A percentile compares a stretch with the other conserved stretches of the same genome.
These are phyloP conservation scores for Solanum pinnatisectum DNA, from an alignment of 257 asterid species.

Conservation along the genomic window DNA sequence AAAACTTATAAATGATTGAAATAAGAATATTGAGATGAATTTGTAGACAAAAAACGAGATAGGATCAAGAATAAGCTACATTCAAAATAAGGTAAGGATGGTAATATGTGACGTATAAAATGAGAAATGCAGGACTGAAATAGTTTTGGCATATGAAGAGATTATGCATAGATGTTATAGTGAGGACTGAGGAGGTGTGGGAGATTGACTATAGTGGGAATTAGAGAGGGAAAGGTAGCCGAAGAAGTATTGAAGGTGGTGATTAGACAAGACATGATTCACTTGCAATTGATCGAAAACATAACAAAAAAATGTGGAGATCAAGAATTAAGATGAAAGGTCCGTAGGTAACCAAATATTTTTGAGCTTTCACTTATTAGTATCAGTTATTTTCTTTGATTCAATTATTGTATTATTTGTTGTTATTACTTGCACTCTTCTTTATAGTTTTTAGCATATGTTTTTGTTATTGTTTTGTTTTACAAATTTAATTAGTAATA, in stretches of 20 bases:
- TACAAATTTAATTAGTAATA: neutral
- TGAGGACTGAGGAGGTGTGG: rapidly evolving
- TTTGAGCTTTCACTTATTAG: neutral
- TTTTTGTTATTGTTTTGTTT: neutral
- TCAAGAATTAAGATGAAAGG: neutral
- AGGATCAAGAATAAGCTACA: neutral
- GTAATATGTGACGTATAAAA: neutral
- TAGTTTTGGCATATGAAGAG: neutral
- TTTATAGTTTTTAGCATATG: neutral
- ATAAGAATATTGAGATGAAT: neutral
- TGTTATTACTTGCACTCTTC: neutral
- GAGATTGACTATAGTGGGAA: neutral
- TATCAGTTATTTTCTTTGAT: neutral
- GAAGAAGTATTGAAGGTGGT: too few species aligned
- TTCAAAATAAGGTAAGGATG: too few species aligned
- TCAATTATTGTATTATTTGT: neutral
- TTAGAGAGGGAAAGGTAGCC: neutral
- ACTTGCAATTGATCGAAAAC: too few species aligned
- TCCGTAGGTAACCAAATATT: neutral
- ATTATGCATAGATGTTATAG: neutral
- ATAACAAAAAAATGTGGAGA: neutral
- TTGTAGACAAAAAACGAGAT: neutral
- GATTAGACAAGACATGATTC: neutral
- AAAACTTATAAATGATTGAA: neutral
- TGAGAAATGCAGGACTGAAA: neutral